These are phyloP conservation scores for Vigna trinervia DNA, from an alignment of 306 rosid species.

Conservation along the genomic window DNA sequence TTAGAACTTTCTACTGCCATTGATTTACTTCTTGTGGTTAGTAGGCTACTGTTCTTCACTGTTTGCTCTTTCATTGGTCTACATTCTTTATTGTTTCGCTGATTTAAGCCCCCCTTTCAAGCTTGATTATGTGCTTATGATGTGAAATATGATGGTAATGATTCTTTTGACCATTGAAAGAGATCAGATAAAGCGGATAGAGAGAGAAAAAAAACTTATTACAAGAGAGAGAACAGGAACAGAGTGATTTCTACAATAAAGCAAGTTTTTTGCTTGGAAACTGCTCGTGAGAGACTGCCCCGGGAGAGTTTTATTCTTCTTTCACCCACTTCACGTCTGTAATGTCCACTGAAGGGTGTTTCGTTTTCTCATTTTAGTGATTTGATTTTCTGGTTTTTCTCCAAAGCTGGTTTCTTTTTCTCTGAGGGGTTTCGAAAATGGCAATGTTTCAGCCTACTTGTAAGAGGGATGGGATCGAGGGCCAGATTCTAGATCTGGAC, in stretches of 20 bases:
- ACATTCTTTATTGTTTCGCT: not conserved
- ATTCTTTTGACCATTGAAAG: conserved; percentile 22
- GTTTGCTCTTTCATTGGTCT: conserved; percentile 18
- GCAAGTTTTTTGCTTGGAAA: conserved; percentile 22
- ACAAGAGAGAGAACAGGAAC: not conserved
- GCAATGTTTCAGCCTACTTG: conserved; percentile 59
- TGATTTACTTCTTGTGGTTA: not conserved
- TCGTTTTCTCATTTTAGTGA: not conserved
- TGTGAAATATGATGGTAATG: conserved; percentile 20
- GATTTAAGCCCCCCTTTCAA: not conserved
- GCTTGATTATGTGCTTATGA: not conserved
- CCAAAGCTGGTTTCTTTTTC: not conserved
- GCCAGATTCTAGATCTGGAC: conserved; percentile 69
- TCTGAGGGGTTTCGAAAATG: conserved; percentile 45
- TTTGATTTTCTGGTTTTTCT: not conserved
- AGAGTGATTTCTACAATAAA: conserved; percentile 6
- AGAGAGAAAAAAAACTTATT: not conserved
- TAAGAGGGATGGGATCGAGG: conserved; percentile 59
- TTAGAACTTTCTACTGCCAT: conserved; percentile 5
- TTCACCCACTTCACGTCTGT: not conserved
- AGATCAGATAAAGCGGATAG: not conserved
- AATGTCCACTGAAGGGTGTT: not conserved
- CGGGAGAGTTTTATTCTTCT: not conserved
- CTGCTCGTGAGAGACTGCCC: not conserved
- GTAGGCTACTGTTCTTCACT: conserved; percentile 6